Evolutionary conservation across 179 eudicot genomes (phyloP).

Genomic region (Corrigiola litoralis): DNA sequence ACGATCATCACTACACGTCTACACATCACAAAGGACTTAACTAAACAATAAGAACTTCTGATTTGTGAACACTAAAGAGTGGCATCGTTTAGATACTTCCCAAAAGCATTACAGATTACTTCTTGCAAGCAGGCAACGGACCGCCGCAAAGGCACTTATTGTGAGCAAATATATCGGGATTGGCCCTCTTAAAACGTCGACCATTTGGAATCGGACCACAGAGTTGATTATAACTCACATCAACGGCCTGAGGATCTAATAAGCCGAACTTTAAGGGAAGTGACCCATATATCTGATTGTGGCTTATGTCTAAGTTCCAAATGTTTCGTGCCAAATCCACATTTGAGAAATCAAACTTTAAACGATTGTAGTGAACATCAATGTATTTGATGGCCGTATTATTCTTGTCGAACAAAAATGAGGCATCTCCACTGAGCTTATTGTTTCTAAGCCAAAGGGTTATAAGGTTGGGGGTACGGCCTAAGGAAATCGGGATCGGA

Average conservation of each 20-base stretch:
- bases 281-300: slow-evolving; percentile 23
- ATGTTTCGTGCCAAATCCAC: slow-evolving; percentile 1
- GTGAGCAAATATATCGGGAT: slow-evolving; percentile 13
- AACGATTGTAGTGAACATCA: neutral
- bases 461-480: slow-evolving; percentile 3
- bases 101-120: neutral
- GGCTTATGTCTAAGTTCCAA: slow-evolving; percentile 3
- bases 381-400: neutral
- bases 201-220: slow-evolving; percentile 25
- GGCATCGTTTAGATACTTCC: neutral
- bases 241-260: neutral
- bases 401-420: slow-evolving; percentile 12
- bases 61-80: neutral
- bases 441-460: slow-evolving; percentile 2
- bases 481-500: neutral
- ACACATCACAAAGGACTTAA: no score
- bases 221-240: slow-evolving; percentile 19
- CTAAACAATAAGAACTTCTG: neutral
- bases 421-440: slow-evolving; percentile 10
- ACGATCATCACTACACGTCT: no score
- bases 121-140: slow-evolving; percentile 20
- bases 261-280: neutral
- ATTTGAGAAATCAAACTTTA: slow-evolving; percentile 6
- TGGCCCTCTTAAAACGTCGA: neutral
- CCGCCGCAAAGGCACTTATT: slow-evolving; percentile 25